Conservation (phyloP, 331 rosid genomes). For the Malus hybrid region DNA sequence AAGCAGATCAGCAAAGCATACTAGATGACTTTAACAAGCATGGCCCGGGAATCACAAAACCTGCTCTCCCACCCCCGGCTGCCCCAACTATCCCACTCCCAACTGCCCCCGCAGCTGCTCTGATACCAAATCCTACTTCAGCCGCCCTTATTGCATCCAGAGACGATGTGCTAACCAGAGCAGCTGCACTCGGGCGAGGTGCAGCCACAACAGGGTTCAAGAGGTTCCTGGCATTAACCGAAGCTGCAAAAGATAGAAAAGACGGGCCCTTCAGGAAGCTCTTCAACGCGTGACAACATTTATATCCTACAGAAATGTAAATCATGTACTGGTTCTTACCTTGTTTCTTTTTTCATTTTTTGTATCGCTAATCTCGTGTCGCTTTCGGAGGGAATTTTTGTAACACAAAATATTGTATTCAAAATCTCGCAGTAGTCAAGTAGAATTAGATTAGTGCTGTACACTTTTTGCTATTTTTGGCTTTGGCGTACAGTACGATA, state of each 20-base stretch:
- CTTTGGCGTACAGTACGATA: not conserved
- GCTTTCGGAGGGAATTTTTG: not conserved
- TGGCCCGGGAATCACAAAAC: slow-evolving; percentile 73
- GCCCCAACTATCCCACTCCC: slow-evolving; percentile 34
- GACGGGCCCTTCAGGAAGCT: slow-evolving; percentile 96
- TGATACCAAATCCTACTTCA: slow-evolving; percentile 39
- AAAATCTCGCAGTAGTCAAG: not conserved
- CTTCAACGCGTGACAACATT: slow-evolving; percentile 51
- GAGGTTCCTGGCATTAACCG: slow-evolving; percentile 90
- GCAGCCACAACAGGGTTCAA: slow-evolving; percentile 97
- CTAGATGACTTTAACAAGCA: slow-evolving; percentile 91
- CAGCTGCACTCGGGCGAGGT: slow-evolving; percentile 98
- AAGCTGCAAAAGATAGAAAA: slow-evolving; percentile 96
- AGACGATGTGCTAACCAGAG: slow-evolving; percentile 89
- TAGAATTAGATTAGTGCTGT: too few relatives aligned
- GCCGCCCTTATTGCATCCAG: slow-evolving; percentile 52
- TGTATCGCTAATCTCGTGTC: not conserved
- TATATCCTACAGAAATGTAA: not conserved
- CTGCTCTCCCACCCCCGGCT: slow-evolving; percentile 40
- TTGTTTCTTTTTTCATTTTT: not conserved
- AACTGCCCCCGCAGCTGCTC: slow-evolving; percentile 34
- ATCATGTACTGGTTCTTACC: not conserved
- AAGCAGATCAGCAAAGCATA: slow-evolving; percentile 79
- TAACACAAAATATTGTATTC: not conserved
- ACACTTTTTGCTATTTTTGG: too few relatives aligned